These are phyloP conservation scores for Coemansia sp. DNA, from an alignment of 192 early-diverging fungal genomes.

Conservation along the genomic window DNA sequence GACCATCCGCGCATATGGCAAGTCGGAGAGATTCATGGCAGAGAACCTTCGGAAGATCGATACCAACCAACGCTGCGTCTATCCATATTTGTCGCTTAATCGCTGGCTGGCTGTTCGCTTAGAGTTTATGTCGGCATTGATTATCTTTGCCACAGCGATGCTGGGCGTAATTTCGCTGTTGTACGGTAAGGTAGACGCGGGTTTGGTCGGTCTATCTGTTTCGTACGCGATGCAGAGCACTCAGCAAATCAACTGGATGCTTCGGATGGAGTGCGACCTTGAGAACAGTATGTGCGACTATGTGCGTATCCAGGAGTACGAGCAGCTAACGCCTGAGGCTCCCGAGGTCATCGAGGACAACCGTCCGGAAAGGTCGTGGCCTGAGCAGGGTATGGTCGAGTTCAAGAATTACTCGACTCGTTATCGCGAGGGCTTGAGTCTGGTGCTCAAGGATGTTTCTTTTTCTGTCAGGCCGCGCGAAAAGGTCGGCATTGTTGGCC, in stretches of 20 bases:
- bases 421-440: slow-evolving; percentile 79
- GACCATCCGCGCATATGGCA: slow-evolving; percentile 69
- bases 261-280: slow-evolving; percentile 88
- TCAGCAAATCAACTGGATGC: slow-evolving; percentile 86
- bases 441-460: slow-evolving; percentile 67
- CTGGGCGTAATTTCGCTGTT: slow-evolving; percentile 69
- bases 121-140: slow-evolving; percentile 77
- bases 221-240: slow-evolving; percentile 75
- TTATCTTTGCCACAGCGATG: slow-evolving; percentile 79
- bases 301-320: slow-evolving; percentile 83
- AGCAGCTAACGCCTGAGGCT: slow-evolving; percentile 78
- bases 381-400: slow-evolving; percentile 71
- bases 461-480: slow-evolving; percentile 53
- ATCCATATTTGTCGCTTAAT: slow-evolving; percentile 70
- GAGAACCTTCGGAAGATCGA: slow-evolving; percentile 77
- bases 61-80: slow-evolving; percentile 79
- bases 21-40: slow-evolving; percentile 63
- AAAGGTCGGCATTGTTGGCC: slow-evolving; percentile 66
- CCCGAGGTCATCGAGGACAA: slow-evolving; percentile 68
- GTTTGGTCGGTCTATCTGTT: slow-evolving; percentile 67
- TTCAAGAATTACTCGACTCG: slow-evolving; percentile 81
- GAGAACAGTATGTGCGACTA: slow-evolving; percentile 75
- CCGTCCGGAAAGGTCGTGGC: slow-evolving; percentile 72
- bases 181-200: slow-evolving; percentile 65
- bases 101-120: slow-evolving; percentile 76